Base-by-base conservation (phyloP, 2,329 filamentous ascomycete genomes). In the Rutstroemia sp. region DNA sequence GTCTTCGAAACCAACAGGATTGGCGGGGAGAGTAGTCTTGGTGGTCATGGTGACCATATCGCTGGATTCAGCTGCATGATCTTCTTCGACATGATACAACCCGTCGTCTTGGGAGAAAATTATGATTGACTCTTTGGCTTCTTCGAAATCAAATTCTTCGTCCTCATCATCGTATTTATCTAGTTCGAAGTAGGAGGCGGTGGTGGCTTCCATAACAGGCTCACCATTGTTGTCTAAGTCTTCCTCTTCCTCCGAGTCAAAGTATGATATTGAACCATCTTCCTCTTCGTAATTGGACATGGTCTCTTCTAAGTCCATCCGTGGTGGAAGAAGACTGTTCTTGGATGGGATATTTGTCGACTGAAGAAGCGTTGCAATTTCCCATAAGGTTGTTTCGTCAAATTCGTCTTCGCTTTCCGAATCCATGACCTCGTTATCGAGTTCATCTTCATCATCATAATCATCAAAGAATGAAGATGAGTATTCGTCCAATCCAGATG, bases 321-420 rank as follows among this genome's bases (percentile, higher is more conserved):
- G 25, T 34, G 47, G 49, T 25, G 75, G 76, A 17, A 81, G 66
- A 8, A 83, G 67, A 62, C 77, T 82, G 44, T 77, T 65, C 61
- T 73, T 77, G 12, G 79, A 78, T 3, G 79, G 78, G 4, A 82
- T 69, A 49, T 76, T 68, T 55, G 77, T 75, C 2, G 76, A 73
- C 66, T 78, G 76, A 10, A 85, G 71, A 42, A 85, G 72, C 58
- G 73, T 81, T 57, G 81, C 82, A 69, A 86, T 85, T 65, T 85
- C 81, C 79, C 80, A 84, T 25, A 85, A 70, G 0, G 80, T 84
- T 9, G 72, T 77, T 69, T 85, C 82, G 58, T 84, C 82, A 60
- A 84, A 83, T 12, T 69, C 68, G 27, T 64, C 62, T 30, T 73
- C 69, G 54, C 67, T 63, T 4, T 68, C 66, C 19, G 54, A 30